Evolutionary conservation across 345 rosid species (phyloP), one percentile per base, ranked within the genome.

Genomic region (Ceriops decandra): DNA sequence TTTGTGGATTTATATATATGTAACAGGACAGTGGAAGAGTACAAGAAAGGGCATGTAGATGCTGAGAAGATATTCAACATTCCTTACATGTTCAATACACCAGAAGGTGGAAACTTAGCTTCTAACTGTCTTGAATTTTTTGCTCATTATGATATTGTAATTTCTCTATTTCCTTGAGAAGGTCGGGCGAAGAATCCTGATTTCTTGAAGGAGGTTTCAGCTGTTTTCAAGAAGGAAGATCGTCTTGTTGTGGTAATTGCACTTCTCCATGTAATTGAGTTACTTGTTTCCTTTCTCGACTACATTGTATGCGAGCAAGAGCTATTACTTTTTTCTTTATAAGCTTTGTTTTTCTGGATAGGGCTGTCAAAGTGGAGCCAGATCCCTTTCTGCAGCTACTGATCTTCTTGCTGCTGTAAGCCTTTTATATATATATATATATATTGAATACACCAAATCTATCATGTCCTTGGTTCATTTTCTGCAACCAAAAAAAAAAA

Each of bases 361-460:
- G 36, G 97, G 97, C 47, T 93, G 98, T 77, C 91, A 85, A 74
- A 83, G 95, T 72, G 97, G 97, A 64, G 87, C 82, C 68, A 82
- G 98, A 68, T 93, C 98, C 35, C 67, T 84, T 49, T 57, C 71
- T 64, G 98, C 98, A 54, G 75, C 87, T 20, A 62, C 79, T 58
- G 92, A 82, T 81, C 91, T 90, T 76, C 84, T 84, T 58, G 49
- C 67, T 51, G 83, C 75, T 7, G 98, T 33, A 33, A 33, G 36
- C 36, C 9, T 33, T 33, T 33, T 22, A 22, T 0, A 24, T 7
- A 5, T 7, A 0, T 33, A 5, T 33, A 0, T 6, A 1, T 7
- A 33, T 33, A 33, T 33, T 7, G 10, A 7, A 7, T 33, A 33
- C 7, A 33, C 36, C 36, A 33, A 33, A 33, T 33, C 36, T 7